Percentiles rank a stretch among this genome's conserved stretches.
These are phyloP conservation scores for Miscanthus sacchariflorus DNA, from an alignment of 202 grass and related monocot species.

Conservation along the genomic window DNA sequence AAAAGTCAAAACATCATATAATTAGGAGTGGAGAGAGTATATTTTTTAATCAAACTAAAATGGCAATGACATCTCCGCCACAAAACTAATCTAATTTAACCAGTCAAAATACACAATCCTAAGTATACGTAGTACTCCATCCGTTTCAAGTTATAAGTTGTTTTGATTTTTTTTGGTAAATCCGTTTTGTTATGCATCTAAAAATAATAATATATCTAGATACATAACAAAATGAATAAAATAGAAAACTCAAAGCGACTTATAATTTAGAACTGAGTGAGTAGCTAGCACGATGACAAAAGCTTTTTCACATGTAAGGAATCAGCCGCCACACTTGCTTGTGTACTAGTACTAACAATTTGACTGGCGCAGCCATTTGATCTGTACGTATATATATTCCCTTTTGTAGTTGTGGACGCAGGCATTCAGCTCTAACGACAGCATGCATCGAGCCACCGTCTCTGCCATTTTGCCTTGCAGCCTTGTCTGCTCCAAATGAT, in stretches of 20 bases:
- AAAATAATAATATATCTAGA: too few relatives aligned
- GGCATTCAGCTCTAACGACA: conserved; percentile 25
- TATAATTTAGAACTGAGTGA: too few relatives aligned
- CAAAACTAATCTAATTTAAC: conserved; percentile 20
- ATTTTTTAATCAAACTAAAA: conserved; percentile 14
- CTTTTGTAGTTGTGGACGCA: conserved; percentile 12
- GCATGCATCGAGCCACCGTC: background rate
- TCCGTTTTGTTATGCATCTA: too few relatives aligned
- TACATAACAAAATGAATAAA: too few relatives aligned
- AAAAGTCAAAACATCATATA: too few relatives aligned
- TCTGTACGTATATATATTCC: conserved; percentile 35
- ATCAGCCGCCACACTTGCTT: background rate
- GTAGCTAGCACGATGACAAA: background rate
- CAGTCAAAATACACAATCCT: background rate
- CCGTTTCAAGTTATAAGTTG: too few relatives aligned
- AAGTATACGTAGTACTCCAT: background rate
- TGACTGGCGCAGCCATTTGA: background rate
- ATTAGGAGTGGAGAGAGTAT: too few relatives aligned
- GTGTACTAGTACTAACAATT: background rate
- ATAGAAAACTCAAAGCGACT: too few relatives aligned
- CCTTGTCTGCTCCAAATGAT: conserved; percentile 26
- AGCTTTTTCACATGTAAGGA: conserved; percentile 10
- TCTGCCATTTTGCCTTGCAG: conserved; percentile 14
- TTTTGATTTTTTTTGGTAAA: too few relatives aligned
- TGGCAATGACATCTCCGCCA: conserved; percentile 6